These are phyloP conservation scores for Nemania sp. DNA, from an alignment of 2,329 filamentous ascomycete species.

Conservation along the genomic window DNA sequence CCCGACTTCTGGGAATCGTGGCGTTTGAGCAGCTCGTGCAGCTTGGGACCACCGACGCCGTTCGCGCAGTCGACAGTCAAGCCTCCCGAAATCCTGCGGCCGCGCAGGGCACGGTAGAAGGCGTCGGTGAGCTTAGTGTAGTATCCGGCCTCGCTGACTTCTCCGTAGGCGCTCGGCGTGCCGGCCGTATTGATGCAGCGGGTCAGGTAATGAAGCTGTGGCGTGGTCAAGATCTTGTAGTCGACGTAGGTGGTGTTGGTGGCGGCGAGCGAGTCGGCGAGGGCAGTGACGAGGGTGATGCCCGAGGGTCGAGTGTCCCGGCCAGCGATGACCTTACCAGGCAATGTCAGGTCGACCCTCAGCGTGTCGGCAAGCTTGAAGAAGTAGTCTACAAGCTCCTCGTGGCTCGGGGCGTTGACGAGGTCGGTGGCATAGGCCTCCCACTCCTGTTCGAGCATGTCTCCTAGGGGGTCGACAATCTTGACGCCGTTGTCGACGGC, in stretches of 20 bases:
- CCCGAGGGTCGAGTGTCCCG: conserved; percentile 94
- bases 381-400: conserved; percentile 77
- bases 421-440: conserved; percentile 85
- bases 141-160: conserved; percentile 88
- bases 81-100: conserved; percentile 72
- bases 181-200: conserved; percentile 92
- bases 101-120: conserved; percentile 81
- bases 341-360: conserved; percentile 71
- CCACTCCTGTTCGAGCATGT: conserved; percentile 97
- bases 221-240: conserved; percentile 90
- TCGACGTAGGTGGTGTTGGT: conserved; percentile 76
- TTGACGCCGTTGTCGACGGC: conserved; percentile 91
- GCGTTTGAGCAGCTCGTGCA: conserved; percentile 83
- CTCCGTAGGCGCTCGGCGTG: conserved; percentile 84
- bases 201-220: conserved; percentile 96
- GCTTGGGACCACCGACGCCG: conserved; percentile 90
- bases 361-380: conserved; percentile 74
- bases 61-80: conserved; percentile 95
- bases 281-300: conserved; percentile 76
- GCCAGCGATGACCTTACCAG: conserved; percentile 84
- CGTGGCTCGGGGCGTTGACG: conserved; percentile 80
- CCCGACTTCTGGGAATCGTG: conserved; percentile 70
- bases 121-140: conserved; percentile 89
- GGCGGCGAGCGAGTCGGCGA: conserved; percentile 79
- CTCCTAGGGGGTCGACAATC: conserved; percentile 95